Percentiles rank a stretch among this genome's conserved stretches.
These are phyloP conservation scores for Pyrenochaeta sp. DNA, from an alignment of 2,329 filamentous ascomycete genomes.

Conservation along the genomic window DNA sequence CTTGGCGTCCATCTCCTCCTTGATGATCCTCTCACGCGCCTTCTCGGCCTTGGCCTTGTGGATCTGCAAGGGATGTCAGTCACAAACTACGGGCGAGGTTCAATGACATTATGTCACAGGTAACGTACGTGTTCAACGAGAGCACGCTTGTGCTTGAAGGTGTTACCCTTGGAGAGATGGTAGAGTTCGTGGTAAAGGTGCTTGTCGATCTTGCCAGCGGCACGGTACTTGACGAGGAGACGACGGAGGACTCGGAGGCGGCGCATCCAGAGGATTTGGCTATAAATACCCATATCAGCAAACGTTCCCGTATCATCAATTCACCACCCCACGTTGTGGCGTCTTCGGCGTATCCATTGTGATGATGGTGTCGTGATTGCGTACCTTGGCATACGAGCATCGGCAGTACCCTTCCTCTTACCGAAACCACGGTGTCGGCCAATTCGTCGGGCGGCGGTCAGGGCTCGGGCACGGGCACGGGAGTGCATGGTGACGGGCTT, in stretches of 20 bases:
- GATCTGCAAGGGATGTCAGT: constrained; percentile 70
- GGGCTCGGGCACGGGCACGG: constrained; percentile 91
- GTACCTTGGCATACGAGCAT: constrained; percentile 98
- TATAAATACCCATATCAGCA: constrained; percentile 57
- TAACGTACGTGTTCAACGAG: constrained; percentile 98
- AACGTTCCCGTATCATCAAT: constrained; percentile 20
- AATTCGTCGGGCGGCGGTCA: constrained; percentile 92
- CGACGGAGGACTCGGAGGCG: constrained; percentile 98
- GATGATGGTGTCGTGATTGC: constrained; percentile 46
- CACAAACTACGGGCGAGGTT: constrained; percentile 22
- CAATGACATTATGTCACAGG: constrained; percentile 50
- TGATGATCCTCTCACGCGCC: constrained; percentile 91
- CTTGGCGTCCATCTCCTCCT: constrained; percentile 99
- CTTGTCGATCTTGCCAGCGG: constrained; percentile 99
- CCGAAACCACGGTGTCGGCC: constrained; percentile 98
- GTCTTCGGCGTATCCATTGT: constrained; percentile 14
- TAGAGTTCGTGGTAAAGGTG: constrained; percentile 99
- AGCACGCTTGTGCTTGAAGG: constrained; percentile 99
- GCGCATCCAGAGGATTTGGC: constrained; percentile 99
- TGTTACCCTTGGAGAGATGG: constrained; percentile 99
- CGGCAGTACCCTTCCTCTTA: constrained; percentile 99
- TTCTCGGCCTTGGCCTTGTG: constrained; percentile 99
- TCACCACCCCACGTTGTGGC: constrained; percentile 13
- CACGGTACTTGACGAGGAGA: constrained; percentile 99
- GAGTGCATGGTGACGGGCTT: constrained; percentile 99